Conservation (phyloP, 768 basidiomycete species). For the Suillus decipiens region DNA sequence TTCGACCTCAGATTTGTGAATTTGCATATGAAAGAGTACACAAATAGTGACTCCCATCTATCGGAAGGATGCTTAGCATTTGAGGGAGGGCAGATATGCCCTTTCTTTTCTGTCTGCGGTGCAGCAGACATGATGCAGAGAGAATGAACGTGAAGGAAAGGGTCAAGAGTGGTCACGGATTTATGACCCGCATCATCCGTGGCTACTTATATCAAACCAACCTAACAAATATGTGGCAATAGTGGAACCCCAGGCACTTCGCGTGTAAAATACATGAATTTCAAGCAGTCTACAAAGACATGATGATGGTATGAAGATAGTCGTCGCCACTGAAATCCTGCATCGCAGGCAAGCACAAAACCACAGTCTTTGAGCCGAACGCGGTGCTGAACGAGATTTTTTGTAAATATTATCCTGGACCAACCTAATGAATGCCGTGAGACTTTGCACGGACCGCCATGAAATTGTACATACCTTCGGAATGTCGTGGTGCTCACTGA, state of each 20-base stretch:
- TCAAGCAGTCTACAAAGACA: constrained; percentile 24
- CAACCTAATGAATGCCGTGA: constrained; percentile 57
- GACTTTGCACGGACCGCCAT: constrained; percentile 30
- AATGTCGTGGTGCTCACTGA: constrained; percentile 94
- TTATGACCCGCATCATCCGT: constrained; percentile 35
- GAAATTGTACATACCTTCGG: constrained; percentile 63
- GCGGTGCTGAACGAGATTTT: constrained; percentile 32
- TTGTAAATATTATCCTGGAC: constrained; percentile 69
- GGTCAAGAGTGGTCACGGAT: constrained; percentile 36
- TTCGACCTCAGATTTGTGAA: constrained; percentile 76
- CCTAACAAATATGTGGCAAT: constrained; percentile 38
- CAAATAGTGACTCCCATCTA: constrained; percentile 86
- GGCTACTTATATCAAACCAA: constrained; percentile 39
- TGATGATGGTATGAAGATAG: constrained; percentile 17
- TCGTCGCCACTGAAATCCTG: constrained; percentile 16
- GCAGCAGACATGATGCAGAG: constrained; percentile 40
- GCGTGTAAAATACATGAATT: constrained; percentile 28
- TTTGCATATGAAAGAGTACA: constrained; percentile 83
- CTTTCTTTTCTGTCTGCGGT: constrained; percentile 45
- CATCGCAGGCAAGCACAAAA: constrained; percentile 4
- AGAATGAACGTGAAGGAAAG: constrained; percentile 34
- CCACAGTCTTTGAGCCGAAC: constrained; percentile 8
- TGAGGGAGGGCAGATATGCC: constrained; percentile 55
- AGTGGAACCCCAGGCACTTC: constrained; percentile 25
- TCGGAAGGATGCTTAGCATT: constrained; percentile 73